These are phyloP conservation scores for Podospora comata DNA, from an alignment of 495 filamentous ascomycete genomes.

Conservation along the genomic window DNA sequence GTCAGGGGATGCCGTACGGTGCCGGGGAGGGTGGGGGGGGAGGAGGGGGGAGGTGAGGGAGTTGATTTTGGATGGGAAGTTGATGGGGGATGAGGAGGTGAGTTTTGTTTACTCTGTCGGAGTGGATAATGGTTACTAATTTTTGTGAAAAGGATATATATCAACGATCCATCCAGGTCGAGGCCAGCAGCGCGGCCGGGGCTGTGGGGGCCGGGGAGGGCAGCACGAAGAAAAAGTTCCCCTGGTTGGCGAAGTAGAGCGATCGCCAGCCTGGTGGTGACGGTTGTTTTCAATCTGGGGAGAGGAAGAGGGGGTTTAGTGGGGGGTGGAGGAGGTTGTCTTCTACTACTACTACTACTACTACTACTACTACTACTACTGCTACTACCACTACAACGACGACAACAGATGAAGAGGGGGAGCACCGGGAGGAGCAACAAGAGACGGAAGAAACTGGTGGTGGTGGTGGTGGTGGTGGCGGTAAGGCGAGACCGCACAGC, in stretches of 20 bases:
- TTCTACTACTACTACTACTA: not conserved
- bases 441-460: no score
- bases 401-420: not conserved
- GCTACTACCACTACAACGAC: not conserved
- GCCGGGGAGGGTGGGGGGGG: slow-evolving; percentile 42
- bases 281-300: not conserved
- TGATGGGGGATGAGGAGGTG: slow-evolving; percentile 61
- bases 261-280: not conserved
- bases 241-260: slow-evolving; percentile 52
- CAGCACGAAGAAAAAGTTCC: slow-evolving; percentile 52
- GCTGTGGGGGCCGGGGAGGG: slow-evolving; percentile 33
- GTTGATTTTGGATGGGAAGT: slow-evolving; percentile 65
- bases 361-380: not conserved
- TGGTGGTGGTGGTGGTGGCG: no score
- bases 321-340: no score
- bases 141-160: slow-evolving; percentile 52
- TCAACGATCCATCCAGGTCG: slow-evolving; percentile 56
- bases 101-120: slow-evolving; percentile 15
- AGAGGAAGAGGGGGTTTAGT: not conserved
- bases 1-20: slow-evolving; percentile 76
- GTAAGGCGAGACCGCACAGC: not conserved
- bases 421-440: no score
- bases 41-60: slow-evolving; percentile 44
- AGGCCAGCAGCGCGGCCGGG: slow-evolving; percentile 37
- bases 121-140: slow-evolving; percentile 1